Conservation (phyloP, 1,284 basidiomycete species). For the Vanrija pseudolonga region DNA sequence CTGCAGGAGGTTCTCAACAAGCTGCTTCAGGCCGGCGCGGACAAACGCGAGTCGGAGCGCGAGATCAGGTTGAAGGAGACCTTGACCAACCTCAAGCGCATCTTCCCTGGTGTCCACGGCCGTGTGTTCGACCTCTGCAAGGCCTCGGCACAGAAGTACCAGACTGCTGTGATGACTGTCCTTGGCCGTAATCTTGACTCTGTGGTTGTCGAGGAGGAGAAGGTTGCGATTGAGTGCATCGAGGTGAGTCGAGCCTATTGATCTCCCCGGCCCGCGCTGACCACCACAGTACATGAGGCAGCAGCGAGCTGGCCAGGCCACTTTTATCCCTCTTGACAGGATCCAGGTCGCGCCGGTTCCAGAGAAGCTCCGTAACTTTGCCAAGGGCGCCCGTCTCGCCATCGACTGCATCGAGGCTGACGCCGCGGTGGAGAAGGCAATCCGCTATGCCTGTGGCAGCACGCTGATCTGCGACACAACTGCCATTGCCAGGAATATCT, state of each 20-base stretch:
- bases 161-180: constrained; percentile 89
- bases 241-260: constrained; percentile 57
- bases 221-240: constrained; percentile 95
- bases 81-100: constrained; percentile 71
- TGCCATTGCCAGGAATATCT: constrained; percentile 84
- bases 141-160: constrained; percentile 87
- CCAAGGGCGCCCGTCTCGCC: constrained; percentile 84
- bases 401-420: constrained; percentile 92
- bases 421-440: constrained; percentile 79
- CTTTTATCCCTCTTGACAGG: constrained; percentile 94
- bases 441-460: constrained; percentile 94
- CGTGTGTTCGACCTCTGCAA: constrained; percentile 89
- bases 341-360: constrained; percentile 91
- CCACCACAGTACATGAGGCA: constrained; percentile 83
- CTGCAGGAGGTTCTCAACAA: constrained; percentile 77
- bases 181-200: constrained; percentile 93
- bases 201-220: constrained; percentile 93
- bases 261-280: no score
- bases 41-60: constrained; percentile 77
- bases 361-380: constrained; percentile 89
- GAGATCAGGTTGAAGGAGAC: constrained; percentile 83
- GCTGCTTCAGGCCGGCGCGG: constrained; percentile 80
- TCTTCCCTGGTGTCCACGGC: constrained; percentile 88
- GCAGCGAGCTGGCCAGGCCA: constrained; percentile 90
- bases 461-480: constrained; percentile 92